These are phyloP conservation scores for Dryas integrifolia DNA, from an alignment of 331 rosid species.

Conservation along the genomic window DNA sequence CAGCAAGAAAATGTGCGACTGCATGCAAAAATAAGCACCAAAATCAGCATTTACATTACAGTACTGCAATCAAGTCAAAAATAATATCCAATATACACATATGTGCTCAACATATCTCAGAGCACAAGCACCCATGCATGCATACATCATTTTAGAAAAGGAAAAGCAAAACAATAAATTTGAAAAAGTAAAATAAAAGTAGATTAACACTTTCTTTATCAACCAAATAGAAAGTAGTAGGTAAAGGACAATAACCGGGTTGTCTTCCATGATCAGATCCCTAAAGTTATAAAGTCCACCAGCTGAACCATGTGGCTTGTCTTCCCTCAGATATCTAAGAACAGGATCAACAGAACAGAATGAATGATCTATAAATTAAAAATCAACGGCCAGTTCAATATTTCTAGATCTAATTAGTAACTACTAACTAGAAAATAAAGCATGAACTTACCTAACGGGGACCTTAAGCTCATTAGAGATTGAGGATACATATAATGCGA, in stretches of 20 bases:
- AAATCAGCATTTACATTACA: conserved; percentile 9
- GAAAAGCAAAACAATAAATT: background rate
- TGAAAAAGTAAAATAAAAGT: background rate
- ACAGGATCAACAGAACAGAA: conserved; percentile 13
- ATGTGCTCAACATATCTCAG: background rate
- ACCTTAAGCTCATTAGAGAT: conserved; percentile 84
- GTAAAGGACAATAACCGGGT: conserved; percentile 54
- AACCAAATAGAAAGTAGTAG: conserved; percentile 19
- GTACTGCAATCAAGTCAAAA: background rate
- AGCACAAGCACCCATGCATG: background rate
- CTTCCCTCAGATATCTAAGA: conserved; percentile 82
- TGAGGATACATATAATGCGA: conserved; percentile 73
- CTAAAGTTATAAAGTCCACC: conserved; percentile 87
- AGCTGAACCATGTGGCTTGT: conserved; percentile 93
- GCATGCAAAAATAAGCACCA: conserved; percentile 38
- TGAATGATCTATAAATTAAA: conserved; percentile 5
- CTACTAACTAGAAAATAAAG: background rate
- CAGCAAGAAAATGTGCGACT: conserved; percentile 86
- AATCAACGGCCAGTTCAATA: background rate
- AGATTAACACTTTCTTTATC: background rate
- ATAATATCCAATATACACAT: background rate
- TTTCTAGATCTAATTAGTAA: conserved; percentile 5
- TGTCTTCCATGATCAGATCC: conserved; percentile 89
- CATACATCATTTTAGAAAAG: conserved; percentile 2
- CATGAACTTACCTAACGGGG: conserved; percentile 65